These are phyloP conservation scores for Hyaloperonospora brassicae DNA, from an alignment of 352 stramenopile genomes.

Conservation along the genomic window DNA sequence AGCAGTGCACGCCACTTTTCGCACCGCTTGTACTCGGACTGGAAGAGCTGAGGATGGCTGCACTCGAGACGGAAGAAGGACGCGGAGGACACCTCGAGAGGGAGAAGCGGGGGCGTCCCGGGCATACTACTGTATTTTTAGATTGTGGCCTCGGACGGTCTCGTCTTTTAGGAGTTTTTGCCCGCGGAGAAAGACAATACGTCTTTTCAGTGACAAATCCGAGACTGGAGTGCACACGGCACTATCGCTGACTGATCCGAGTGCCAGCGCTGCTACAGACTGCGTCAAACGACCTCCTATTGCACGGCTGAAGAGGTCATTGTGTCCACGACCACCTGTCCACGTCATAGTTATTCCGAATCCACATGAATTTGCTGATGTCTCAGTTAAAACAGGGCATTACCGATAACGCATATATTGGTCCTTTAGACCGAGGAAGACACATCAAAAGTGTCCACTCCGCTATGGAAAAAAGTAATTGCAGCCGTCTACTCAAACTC, in stretches of 20 bases:
- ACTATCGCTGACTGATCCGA: too few species aligned
- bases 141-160: background rate
- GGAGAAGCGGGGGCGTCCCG: background rate
- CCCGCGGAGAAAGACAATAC: background rate
- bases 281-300: too few species aligned
- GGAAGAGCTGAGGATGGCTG: slow-evolving; percentile 57
- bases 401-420: too few species aligned
- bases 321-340: too few species aligned
- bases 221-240: background rate
- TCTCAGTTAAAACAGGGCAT: too few species aligned
- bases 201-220: background rate
- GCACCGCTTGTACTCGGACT: slow-evolving; percentile 59
- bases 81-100: slow-evolving; percentile 19
- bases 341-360: too few species aligned
- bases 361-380: too few species aligned
- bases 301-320: too few species aligned
- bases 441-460: too few species aligned
- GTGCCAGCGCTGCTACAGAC: too few species aligned
- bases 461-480: slow-evolving; percentile 56
- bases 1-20: too few species aligned
- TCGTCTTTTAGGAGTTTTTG: background rate
- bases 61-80: slow-evolving; percentile 55
- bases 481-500: slow-evolving; percentile 51
- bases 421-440: too few species aligned
- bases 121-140: background rate